Evolutionary conservation across 805 yeast species (phyloP), one percentile per base, ranked within the genome.

Genomic region (Yarrowia keelungensis): DNA sequence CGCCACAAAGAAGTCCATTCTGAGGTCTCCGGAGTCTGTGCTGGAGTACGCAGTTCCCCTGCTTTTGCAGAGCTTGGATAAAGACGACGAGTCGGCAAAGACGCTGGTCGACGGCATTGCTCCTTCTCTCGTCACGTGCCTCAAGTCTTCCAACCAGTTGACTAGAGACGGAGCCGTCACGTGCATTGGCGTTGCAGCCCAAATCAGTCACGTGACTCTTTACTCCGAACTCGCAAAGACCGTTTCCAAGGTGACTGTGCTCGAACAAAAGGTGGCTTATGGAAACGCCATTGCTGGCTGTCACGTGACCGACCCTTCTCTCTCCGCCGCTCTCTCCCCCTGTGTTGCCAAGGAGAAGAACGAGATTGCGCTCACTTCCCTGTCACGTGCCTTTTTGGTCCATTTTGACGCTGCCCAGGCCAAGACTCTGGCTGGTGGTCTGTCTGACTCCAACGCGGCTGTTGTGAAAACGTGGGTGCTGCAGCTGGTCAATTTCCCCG

Each of bases 321-420:
- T 62, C 8, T 16, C 56, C 4, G n/a, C 19, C 2, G 46, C 46
- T 9, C 38, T 62, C 9, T 19, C 46, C 15, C 54, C 67, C 8
- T 45, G 41, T 8, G 67, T 62, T 2, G 19, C 56, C 45, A 62
- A 62, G 56, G 67, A 62, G 47, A 62, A 62, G 36, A 47, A 47
- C 39, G 67, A 62, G 47, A 38, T n/a, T 22, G 67, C 56, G 10
- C 39, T 62, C 22, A 38, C 67, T 5, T 36, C 54, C 5, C 22
- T 62, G 46, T 14, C 39, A 9, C 39, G 56, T 14, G 67, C 47
- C 11, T 62, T 62, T 8, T 14, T 62, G 2, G 41, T 39, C 1
- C 67, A 62, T 8, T 62, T 43, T n/a, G 16, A 42, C 14, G n/a
- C 56, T 9, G 47, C 36, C 1, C 56, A 62, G 19, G 22, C 36